Percentiles rank a stretch among this genome's conserved stretches.
phyloP scores from a whole-genome alignment of 345 rosid species.

The Mallotus nudiflorus region DNA sequence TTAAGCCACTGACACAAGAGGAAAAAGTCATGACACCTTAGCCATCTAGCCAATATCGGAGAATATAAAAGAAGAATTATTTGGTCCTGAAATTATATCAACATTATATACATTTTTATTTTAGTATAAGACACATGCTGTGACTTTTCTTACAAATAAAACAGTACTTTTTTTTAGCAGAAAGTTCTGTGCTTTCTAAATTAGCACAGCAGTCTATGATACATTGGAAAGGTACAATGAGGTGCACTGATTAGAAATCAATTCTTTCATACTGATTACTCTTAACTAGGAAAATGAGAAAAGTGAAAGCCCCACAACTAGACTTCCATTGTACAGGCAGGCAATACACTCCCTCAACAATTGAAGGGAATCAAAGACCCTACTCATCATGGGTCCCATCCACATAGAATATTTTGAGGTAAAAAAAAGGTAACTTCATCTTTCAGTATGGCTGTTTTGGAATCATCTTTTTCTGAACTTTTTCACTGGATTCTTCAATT shows the following conservation, averaged over 20 bases:
- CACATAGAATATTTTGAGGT: not conserved
- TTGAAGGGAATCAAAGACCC: conserved; percentile 3
- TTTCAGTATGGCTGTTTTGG: conserved; percentile 11
- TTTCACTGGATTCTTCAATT: conserved; percentile 17
- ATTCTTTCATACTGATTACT: conserved; percentile 27
- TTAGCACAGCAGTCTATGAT: conserved; percentile 31
- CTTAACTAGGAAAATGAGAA: conserved; percentile 19
- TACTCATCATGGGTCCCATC: conserved; percentile 18
- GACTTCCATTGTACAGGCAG: too few relatives aligned
- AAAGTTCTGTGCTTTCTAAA: conserved; percentile 22
- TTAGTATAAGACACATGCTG: conserved; percentile 5
- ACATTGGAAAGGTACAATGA: conserved; percentile 29
- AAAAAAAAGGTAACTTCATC: conserved; percentile 14
- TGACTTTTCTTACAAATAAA: conserved; percentile 1
- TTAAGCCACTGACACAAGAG: too few relatives aligned
- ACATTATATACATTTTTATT: not conserved
- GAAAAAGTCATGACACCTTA: too few relatives aligned
- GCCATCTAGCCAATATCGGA: too few relatives aligned
- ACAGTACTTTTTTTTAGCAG: conserved; percentile 16
- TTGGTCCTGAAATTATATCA: not conserved
- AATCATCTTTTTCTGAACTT: conserved; percentile 20
- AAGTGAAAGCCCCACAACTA: not conserved
- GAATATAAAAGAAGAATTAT: not conserved
- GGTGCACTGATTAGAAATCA: conserved; percentile 27
- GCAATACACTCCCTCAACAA: too few relatives aligned